Base-by-base conservation (phyloP, 2,329 filamentous ascomycete species). In the Incumbomyces lentus region DNA sequence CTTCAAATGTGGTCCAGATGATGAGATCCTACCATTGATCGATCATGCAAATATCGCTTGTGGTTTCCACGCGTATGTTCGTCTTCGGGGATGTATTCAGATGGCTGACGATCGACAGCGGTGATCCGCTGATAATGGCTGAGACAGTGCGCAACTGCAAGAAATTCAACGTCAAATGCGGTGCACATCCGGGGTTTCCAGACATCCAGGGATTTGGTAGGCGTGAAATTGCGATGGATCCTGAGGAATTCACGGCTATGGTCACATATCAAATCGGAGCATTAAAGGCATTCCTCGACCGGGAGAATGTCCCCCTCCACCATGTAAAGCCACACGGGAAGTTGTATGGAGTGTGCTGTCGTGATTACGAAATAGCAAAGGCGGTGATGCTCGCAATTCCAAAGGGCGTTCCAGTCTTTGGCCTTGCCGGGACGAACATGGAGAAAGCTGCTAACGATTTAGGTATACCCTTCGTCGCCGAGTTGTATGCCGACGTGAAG, bases 301-400 rank as follows among this genome's bases (percentile, higher is more conserved):
- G 69, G 0, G 78, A 81, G 54, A 69, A 67, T 12, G 61, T 81
- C 6, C 62, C 67, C 12, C 60, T 83, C 19, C 69, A 78, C 53
- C 79, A 82, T 53, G 73, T 82, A 34, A 82, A 80, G 58, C 76
- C 78, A 2, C 78, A 82, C 47, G 76, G 77, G 3, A 69, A 75
- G 17, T 64, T 81, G 1, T 81, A 78, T 56, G 72, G 72, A 3
- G 75, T 75, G 71, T 74, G 72, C 64, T 71, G 68, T 50, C 59
- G 73, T 49, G 70, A 76, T 52, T 64, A 65, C 43, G 71, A 74
- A 11, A 63, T 71, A 2, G 74, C 73, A 30, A 64, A 65, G 37
- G 75, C 74, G 0, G 74, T 78, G 1, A 73, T 75, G 58, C 59
- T 61, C n/a, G 74, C 68, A 2, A 68, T 77, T 26, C 74, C 73